Base-by-base conservation (phyloP, 306 rosid genomes). In the Rubus parviflorus region DNA sequence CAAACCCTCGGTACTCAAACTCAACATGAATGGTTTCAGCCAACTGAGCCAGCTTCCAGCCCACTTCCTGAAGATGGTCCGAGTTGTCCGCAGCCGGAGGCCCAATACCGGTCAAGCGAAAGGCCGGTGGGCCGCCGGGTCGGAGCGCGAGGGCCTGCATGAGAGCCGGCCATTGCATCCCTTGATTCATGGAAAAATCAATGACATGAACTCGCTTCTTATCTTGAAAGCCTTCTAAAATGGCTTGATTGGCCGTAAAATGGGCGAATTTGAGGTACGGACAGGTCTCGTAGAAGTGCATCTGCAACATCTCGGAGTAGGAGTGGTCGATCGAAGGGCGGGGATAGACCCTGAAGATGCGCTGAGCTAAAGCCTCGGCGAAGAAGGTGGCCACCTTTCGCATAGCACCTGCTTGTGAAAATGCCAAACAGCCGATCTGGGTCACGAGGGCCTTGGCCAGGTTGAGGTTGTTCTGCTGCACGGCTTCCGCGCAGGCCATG, bases 91-190 rank as follows among this genome's bases (percentile, higher is more conserved):
- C 51, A 0, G 97, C 83, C 0, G 99, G 99, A 0, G 98, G 99
- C 0, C 98, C 99, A 52, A 95, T 95, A 1, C 97, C 99, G 30
- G 98, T 95, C 0, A 95, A 67, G 0, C 99, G 91, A 60, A 95
- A 95, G 8, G 86, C 87, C 0, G 98, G 99, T 0, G 99, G 94
- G 0, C 98, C 99, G 0, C 92, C 94, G 1, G 97, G 94, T 1
- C 98, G 89, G 8, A 89, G 81, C 4, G 98, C 99, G 1, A 95
- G 84, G 0, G 99, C 99, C 69, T 92, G 99, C 90, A 95, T 88
- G 8, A 95, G 83, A 0, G 98, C 97, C 35, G 99, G 99, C 99
- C 99, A 95, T 75, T 95, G 99, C 97, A 95, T 91, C 76, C 99
- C 99, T 57, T 92, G 97, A 47, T 91, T 91, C 84, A 95, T 92